phyloP scores from a whole-genome alignment of 805 yeast genomes.

The Wickerhamomyces pijperi region DNA sequence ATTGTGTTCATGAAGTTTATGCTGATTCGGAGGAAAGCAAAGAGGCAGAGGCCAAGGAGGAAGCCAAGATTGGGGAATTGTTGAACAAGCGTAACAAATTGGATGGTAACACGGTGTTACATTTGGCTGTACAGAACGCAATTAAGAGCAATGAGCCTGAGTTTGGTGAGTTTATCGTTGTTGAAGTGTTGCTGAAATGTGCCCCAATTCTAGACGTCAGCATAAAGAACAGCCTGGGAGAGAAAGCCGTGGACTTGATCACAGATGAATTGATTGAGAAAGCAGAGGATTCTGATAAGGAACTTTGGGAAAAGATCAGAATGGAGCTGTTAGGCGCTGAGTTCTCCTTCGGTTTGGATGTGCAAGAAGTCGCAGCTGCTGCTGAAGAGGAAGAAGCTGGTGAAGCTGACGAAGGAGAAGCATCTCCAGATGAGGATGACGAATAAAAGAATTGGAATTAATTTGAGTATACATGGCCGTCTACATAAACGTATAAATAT shows the following conservation, averaged over 20 bases:
- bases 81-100: conserved; percentile 74
- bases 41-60: too few species aligned
- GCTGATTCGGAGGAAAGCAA: too few species aligned
- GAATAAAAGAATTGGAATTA: too few species aligned
- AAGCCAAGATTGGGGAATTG: conserved; percentile 40
- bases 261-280: not conserved
- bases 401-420: not conserved
- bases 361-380: not conserved
- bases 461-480: too few species aligned
- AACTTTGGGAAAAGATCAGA: not conserved
- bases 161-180: conserved; percentile 68
- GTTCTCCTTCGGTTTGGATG: not conserved
- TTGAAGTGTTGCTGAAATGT: conserved; percentile 76
- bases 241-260: conserved; percentile 24
- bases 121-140: conserved; percentile 70
- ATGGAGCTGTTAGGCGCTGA: not conserved
- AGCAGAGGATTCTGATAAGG: not conserved
- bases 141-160: conserved; percentile 57
- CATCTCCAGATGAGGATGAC: too few species aligned
- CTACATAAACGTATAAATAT: too few species aligned
- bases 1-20: too few species aligned
- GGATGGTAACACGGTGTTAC: conserved; percentile 84
- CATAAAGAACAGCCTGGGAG: conserved; percentile 45
- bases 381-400: not conserved
- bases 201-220: conserved; percentile 57